Evolutionary conservation across 2,329 filamentous ascomycete species (phyloP).

Genomic region (Fusarium sp.): DNA sequence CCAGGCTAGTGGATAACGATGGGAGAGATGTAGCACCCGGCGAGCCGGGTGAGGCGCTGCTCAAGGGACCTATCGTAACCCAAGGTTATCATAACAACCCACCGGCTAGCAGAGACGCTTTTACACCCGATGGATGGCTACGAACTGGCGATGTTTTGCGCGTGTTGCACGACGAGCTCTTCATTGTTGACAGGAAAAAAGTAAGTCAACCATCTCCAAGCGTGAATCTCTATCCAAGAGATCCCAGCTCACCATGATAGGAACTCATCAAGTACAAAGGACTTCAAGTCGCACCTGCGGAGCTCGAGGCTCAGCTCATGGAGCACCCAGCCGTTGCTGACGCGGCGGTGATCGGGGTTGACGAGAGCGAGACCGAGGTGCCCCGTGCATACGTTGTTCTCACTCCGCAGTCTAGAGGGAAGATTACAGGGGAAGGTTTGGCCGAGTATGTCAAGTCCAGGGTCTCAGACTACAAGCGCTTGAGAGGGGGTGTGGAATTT

Average conservation of each 20-base stretch:
- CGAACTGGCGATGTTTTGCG: slow-evolving; percentile 8
- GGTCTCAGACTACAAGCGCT: slow-evolving; percentile 5
- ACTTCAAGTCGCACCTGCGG: slow-evolving; percentile 16
- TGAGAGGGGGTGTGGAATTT: slow-evolving; percentile 7
- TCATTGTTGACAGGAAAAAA: slow-evolving; percentile 20
- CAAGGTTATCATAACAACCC: slow-evolving; percentile 6
- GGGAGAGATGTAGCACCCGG: not conserved
- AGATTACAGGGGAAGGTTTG: not conserved
- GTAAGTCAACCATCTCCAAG: not conserved
- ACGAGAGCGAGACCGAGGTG: not conserved
- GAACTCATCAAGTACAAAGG: slow-evolving; percentile 20
- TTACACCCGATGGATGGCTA: slow-evolving; percentile 3
- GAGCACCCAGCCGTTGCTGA: not conserved
- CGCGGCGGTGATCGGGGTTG: not conserved
- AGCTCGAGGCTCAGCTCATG: slow-evolving; percentile 17
- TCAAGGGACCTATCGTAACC: not conserved
- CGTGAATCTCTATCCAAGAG: not conserved
- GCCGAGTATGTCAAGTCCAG: not conserved
- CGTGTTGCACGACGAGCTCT: not conserved
- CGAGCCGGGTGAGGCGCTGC: not conserved
- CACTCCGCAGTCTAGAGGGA: not conserved
- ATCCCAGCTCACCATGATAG: not conserved
- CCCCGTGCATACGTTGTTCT: slow-evolving; percentile 8
- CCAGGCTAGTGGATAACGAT: not conserved
- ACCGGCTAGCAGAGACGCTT: not conserved